Base-by-base conservation (phyloP, 352 stramenopile genomes). In the Halophytophthora batemanensis region DNA sequence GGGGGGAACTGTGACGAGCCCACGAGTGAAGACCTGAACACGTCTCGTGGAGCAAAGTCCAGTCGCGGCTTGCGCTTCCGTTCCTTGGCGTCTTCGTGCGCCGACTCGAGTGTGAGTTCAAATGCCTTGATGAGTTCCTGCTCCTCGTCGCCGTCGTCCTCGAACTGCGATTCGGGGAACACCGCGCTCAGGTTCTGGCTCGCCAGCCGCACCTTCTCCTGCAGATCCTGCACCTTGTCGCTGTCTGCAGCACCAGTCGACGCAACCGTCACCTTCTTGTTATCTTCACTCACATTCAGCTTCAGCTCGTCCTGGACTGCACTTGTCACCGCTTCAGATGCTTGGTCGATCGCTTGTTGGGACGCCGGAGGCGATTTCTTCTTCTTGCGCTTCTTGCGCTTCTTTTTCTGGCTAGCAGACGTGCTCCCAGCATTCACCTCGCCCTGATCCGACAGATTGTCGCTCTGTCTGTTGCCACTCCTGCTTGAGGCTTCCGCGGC, bases 121-220 rank as follows among this genome's bases (percentile, higher is more conserved):
- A 92, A 92, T 46, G 76, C 80, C 50, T 88, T 82, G 43, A 92
- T 72, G 63, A 88, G 65, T 45, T 88, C 74, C 51, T 85, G 72
- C 45, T 89, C 76, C 55, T 88, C 74, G 46, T 91, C 81, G 43
- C 81, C 69, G 29, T 92, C 81, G 28, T 91, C 80, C 63, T 92
- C 81, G 40, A 92, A 92, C 49, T 88, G 67, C 7, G 81, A 90
- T 45, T 92, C 81, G 21, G 75, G 74, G 35, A 92, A 92, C 17
- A 92, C 65, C n/a, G 77, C 81, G 47, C 79, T 91, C 2, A 76
- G 76, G 42, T 91, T 90, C 55, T 87, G 64, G 18, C 69, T 51
- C 22, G 81, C 81, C 25, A 90, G 68, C 12, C 64, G 69, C 47
- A 90, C 72, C 38, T 88, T 90, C 41, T 86, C 72, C 33, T 75